Evolutionary conservation across 2,329 filamentous ascomycete genomes (phyloP), one percentile per base, ranked within the genome.

Genomic region (Pyrenochaeta sp.): DNA sequence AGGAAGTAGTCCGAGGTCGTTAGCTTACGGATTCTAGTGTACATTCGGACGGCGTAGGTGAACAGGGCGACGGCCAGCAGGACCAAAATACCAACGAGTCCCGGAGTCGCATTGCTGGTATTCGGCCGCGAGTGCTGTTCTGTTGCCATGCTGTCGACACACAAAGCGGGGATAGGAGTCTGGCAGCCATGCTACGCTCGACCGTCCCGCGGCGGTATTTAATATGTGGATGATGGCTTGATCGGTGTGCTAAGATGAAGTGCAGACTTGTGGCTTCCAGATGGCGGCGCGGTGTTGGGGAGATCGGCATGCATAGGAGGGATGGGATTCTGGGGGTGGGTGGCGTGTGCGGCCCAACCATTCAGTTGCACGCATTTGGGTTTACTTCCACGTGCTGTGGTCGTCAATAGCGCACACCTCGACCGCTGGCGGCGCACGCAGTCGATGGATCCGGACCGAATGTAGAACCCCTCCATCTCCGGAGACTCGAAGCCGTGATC

Each of bases 41-140:
- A 44, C 31, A 51, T 51, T 21, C 48, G 48, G n/a, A 51, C 32
- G 7, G 6, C 27, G 31, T 51, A 51, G 29, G 30, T 39, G 20
- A 45, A 23, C 10, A 51, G 33, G 7, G 48, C 40, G 40, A 39
- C 45, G 4, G 48, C 31, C 12, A 51, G 33, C 30, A 51, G 21
- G 27, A 44, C 44, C 15, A 30, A 44, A 51, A 51, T 18, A 30
- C 48, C 48, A n/a, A 51, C 29, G 48, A 51, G 39, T 33, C 48
- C 48, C 9, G 48, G 39, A 31, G 41, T 51, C 4, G 48, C 40
- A 31, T 51, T 51, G 39, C 39, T 51, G 40, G 48, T 11, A 30
- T 51, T 51, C 18, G 32, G 41, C 30, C 41, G 41, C 12, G 41
- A 17, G 41, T 45, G 12, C 14, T 35, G 12, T 35, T 35, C 32